A percentile compares a stretch with the other conserved stretches of the same genome.
These are phyloP conservation scores for Pichia nakasei DNA, from an alignment of 805 yeast genomes.

Conservation along the genomic window DNA sequence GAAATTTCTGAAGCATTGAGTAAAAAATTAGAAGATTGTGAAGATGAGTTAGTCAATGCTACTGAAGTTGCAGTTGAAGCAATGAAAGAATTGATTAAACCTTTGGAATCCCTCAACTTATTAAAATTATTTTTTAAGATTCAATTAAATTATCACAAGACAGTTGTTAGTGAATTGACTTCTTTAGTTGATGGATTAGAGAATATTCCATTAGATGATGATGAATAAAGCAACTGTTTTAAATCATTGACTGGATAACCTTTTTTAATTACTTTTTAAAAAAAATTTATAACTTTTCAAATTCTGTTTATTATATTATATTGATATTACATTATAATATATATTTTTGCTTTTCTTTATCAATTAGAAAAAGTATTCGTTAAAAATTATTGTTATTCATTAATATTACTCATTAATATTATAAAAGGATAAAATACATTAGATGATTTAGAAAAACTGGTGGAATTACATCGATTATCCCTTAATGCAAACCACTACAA, in stretches of 20 bases:
- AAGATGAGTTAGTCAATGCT: constrained; percentile 74
- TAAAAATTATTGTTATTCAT: no score
- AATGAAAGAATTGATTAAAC: constrained; percentile 65
- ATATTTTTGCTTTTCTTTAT: no score
- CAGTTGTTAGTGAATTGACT: constrained; percentile 41
- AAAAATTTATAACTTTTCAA: no score
- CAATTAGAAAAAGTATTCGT: no score
- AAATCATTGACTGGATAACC: no score
- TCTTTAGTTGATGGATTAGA: constrained; percentile 37
- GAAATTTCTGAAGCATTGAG: constrained; percentile 43
- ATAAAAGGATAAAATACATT: no score
- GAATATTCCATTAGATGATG: constrained; percentile 34
- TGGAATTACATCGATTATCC: no score
- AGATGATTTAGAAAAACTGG: no score
- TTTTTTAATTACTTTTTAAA: no score
- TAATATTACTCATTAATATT: no score
- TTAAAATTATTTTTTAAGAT: constrained; percentile 60
- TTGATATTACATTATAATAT: no score
- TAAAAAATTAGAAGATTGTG: constrained; percentile 46
- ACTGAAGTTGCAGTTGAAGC: constrained; percentile 71
- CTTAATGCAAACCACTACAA: constrained; percentile 23
- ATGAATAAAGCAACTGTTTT: not conserved
- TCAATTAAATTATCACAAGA: constrained; percentile 56
- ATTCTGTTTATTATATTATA: no score
- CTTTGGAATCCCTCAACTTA: constrained; percentile 54